Evolutionary conservation across 2,329 filamentous ascomycete genomes (phyloP), one percentile per base, ranked within the genome.

Genomic region (Fusarium coffeatum): DNA sequence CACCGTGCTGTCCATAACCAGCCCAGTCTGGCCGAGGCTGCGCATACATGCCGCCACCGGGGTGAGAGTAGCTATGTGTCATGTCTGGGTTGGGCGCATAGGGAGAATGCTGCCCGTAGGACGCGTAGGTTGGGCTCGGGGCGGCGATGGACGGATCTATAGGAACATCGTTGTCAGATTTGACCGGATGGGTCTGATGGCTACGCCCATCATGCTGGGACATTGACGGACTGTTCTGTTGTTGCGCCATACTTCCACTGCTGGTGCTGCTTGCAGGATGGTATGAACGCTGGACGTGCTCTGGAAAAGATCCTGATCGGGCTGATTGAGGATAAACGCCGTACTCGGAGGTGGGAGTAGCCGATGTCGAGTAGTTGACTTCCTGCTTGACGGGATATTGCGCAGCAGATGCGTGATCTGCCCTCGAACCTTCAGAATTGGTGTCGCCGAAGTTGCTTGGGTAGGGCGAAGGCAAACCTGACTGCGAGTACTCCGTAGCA

Each of bases 71-170:
- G 76, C 87, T 88, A 76, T 97, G 92, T 76, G 90, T 86, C 92
- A 97, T 96, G 75, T 97, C 93, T 86, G 94, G 91, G 72, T 90
- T 90, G 61, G 92, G 89, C 62, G 89, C 89, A 83, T 98, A 98
- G 37, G 94, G 93, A 74, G 94, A 95, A 82, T 97, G 97, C 80
- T 92, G 90, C 68, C 86, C 84, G 76, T 93, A 92, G 75, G 68
- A 71, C 32, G 93, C 88, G 80, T 97, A 98, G 76, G 93, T 94
- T 66, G 95, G 94, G 87, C 93, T 97, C 79, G 93, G 92, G 77
- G 93, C 91, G 82, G 94, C 92, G 81, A 98, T 97, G 82, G 94
- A 97, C 78, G 94, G 94, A 97, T 98, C 95, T 98, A 97, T 94
- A 91, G 93, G 93, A 86, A 97, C 90, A 90, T 93, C 91, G 89